A percentile compares a stretch with the other conserved stretches of the same genome.
These are phyloP conservation scores for Ascobolus immersus DNA, from an alignment of 495 filamentous ascomycete species.

Conservation along the genomic window DNA sequence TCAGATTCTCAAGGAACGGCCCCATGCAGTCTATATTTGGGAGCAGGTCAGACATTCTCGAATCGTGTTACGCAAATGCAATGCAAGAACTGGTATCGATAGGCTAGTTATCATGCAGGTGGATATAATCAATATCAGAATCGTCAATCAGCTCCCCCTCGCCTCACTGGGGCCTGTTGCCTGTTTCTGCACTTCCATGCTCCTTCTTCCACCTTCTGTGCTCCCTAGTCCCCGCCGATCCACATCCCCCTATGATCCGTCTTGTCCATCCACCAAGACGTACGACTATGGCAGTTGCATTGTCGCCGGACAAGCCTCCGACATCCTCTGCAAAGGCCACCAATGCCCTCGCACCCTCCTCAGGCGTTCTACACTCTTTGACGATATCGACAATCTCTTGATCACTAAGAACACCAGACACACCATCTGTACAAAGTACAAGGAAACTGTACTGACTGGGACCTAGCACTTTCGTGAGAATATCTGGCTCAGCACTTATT, in stretches of 20 bases:
- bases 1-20: too few species aligned
- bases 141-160: too few species aligned
- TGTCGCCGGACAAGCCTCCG: conserved; percentile 38
- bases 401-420: conserved; percentile 56
- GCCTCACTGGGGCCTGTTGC: too few species aligned
- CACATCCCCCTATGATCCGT: conserved; percentile 61
- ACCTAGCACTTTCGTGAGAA: conserved; percentile 41
- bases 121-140: too few species aligned
- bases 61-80: too few species aligned
- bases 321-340: conserved; percentile 75
- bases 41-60: too few species aligned
- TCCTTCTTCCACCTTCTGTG: conserved; percentile 57
- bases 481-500: conserved; percentile 78
- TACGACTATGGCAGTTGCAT: conserved; percentile 84
- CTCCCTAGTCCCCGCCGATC: conserved; percentile 75
- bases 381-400: conserved; percentile 90
- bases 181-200: too few species aligned
- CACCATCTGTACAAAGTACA: conserved; percentile 66
- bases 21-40: too few species aligned
- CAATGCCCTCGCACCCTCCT: conserved; percentile 52
- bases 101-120: too few species aligned
- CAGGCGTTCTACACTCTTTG: conserved; percentile 77
- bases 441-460: conserved; percentile 71
- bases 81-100: too few species aligned
- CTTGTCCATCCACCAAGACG: conserved; percentile 88